A percentile compares a stretch with the other conserved stretches of the same genome.
phyloP scores from a whole-genome alignment of 140 eudicot species.

The Bidens hawaiensis region DNA sequence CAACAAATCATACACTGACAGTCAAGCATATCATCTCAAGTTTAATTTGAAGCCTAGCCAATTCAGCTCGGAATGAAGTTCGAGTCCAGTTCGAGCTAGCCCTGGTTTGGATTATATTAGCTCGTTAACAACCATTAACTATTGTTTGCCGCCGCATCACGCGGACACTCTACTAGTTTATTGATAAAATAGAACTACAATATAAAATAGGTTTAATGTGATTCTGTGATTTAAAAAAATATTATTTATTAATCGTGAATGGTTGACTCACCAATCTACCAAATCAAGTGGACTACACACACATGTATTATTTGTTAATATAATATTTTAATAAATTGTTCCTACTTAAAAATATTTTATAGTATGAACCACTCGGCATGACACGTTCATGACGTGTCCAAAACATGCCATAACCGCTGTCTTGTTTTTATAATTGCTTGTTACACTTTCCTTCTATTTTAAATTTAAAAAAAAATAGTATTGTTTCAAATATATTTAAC shows the following conservation, averaged over 20 bases:
- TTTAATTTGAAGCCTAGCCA: too few species aligned
- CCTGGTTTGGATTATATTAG: too few species aligned
- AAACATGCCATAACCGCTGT: conserved; percentile 19
- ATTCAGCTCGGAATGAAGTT: too few species aligned
- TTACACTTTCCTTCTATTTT: conserved; percentile 7
- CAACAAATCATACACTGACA: too few species aligned
- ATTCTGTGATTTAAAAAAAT: too few species aligned
- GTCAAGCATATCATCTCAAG: too few species aligned
- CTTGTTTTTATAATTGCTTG: conserved; percentile 11
- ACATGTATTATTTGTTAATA: conserved; percentile 2
- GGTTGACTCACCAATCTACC: conserved; percentile 10
- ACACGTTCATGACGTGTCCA: conserved; percentile 23
- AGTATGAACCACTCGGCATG: conserved; percentile 13
- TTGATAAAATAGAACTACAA: too few species aligned
- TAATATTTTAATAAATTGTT: neutral
- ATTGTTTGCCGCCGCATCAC: too few species aligned
- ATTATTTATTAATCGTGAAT: neutral
- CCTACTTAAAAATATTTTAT: conserved; percentile 5
- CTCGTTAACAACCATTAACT: too few species aligned
- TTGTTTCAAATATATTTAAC: neutral
- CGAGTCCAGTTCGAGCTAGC: too few species aligned
- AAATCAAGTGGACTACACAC: conserved; percentile 10
- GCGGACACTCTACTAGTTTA: too few species aligned
- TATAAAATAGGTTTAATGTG: too few species aligned
- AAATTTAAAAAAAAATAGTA: neutral